phyloP scores from a whole-genome alignment of 1,284 basidiomycete species.

The Cutaneotrichosporon mucoides region DNA sequence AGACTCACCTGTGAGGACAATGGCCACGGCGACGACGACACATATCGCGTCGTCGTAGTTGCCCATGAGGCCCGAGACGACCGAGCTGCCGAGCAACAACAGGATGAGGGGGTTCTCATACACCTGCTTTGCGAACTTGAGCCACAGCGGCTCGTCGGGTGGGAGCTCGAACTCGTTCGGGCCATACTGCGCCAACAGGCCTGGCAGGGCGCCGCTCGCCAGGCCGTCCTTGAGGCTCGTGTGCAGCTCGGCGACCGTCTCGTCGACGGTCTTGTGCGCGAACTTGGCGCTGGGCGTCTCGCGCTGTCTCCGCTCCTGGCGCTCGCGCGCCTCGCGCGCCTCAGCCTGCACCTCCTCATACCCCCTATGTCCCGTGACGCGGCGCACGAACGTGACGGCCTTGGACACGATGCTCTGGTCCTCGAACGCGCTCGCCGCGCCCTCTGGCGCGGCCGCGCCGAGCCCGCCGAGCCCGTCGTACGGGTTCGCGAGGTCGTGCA shows the following conservation, averaged over 20 bases:
- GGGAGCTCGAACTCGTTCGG: slow-evolving; percentile 92
- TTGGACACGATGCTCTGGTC: slow-evolving; percentile 9
- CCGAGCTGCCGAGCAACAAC: slow-evolving; percentile 81
- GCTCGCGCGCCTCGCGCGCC: slow-evolving; percentile 23
- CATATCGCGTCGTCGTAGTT: slow-evolving; percentile 91
- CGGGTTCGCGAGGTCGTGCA: slow-evolving; percentile 14
- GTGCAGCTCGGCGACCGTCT: slow-evolving; percentile 53
- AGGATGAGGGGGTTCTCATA: slow-evolving; percentile 91
- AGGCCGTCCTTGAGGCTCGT: slow-evolving; percentile 65
- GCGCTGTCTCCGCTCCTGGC: slow-evolving; percentile 34
- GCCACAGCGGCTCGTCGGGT: slow-evolving; percentile 67
- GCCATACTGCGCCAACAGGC: slow-evolving; percentile 65
- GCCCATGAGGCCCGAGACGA: slow-evolving; percentile 82
- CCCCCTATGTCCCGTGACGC: slow-evolving; percentile 26
- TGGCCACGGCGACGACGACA: slow-evolving; percentile 87
- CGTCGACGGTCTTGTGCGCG: slow-evolving; percentile 42
- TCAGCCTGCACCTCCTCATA: slow-evolving; percentile 28
- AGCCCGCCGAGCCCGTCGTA: slow-evolving; percentile 3
- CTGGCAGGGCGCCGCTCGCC: slow-evolving; percentile 58
- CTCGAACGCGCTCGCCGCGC: slow-evolving; percentile 8
- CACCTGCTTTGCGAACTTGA: slow-evolving; percentile 84
- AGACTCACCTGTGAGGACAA: slow-evolving; percentile 78
- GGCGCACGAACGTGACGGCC: slow-evolving; percentile 20
- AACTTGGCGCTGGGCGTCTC: slow-evolving; percentile 46
- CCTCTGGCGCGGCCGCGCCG: neutral